phyloP scores from a whole-genome alignment of 2,329 filamentous ascomycete genomes.

The Cercospora brassicicola region DNA sequence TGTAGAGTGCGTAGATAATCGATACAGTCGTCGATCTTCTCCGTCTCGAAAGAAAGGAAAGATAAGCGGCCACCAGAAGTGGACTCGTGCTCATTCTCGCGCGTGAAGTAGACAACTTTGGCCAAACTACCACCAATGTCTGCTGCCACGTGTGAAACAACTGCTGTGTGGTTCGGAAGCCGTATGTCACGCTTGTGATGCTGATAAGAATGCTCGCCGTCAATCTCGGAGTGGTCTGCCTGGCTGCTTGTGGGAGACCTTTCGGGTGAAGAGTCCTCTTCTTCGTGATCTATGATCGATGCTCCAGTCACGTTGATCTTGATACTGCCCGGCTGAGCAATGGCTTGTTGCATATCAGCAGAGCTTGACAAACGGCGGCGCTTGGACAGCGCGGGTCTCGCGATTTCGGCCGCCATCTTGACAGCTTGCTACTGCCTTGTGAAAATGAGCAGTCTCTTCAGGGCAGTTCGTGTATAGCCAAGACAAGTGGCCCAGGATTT shows the following conservation, averaged over 20 bases:
- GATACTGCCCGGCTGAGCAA: slow-evolving; percentile 66
- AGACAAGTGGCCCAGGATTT: slow-evolving; percentile 8
- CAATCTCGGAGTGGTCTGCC: slow-evolving; percentile 36
- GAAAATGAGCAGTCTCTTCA: neutral
- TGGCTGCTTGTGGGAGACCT: slow-evolving; percentile 46
- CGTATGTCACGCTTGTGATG: slow-evolving; percentile 89
- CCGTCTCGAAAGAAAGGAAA: slow-evolving; percentile 95
- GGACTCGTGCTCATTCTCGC: slow-evolving; percentile 56
- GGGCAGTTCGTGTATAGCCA: neutral
- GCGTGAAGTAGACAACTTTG: slow-evolving; percentile 96
- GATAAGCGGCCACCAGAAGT: slow-evolving; percentile 87
- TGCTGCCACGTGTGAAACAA: slow-evolving; percentile 94
- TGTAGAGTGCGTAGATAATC: slow-evolving; percentile 86
- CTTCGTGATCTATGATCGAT: slow-evolving; percentile 87
- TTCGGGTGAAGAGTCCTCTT: slow-evolving; percentile 37
- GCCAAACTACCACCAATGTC: slow-evolving; percentile 97
- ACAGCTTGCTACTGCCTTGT: neutral
- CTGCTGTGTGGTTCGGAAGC: slow-evolving; percentile 90
- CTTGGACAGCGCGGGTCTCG: slow-evolving; percentile 13
- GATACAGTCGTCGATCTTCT: slow-evolving; percentile 88
- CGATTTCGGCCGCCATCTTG: slow-evolving; percentile 19
- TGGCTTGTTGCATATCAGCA: slow-evolving; percentile 52
- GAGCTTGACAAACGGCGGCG: slow-evolving; percentile 38
- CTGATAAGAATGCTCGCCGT: slow-evolving; percentile 56
- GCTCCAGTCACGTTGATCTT: slow-evolving; percentile 96